Percentiles rank a stretch among this genome's conserved stretches.
These are phyloP conservation scores for Coffea eugenioides DNA, from an alignment of 257 asterid species.

Conservation along the genomic window DNA sequence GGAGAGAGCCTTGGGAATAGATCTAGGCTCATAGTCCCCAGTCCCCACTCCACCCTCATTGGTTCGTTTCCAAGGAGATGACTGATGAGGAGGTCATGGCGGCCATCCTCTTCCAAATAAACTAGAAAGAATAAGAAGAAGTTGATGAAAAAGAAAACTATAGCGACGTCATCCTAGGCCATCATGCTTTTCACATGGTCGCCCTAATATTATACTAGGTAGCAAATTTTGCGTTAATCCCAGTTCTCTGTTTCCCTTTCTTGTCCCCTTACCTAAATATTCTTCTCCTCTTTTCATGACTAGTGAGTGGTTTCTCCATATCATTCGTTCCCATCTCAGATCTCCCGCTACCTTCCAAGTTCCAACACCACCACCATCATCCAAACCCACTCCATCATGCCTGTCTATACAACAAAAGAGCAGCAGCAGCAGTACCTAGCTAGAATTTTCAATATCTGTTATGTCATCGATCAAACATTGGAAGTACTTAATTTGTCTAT, in stretches of 20 bases:
- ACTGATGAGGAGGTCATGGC: conserved; percentile 3
- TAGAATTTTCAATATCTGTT: background rate
- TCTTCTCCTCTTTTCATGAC: conserved; percentile 19
- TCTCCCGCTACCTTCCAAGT: conserved; percentile 35
- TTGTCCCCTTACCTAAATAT: conserved; percentile 29
- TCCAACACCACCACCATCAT: conserved; percentile 36
- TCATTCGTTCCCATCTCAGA: conserved; percentile 12
- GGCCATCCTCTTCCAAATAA: conserved; percentile 19
- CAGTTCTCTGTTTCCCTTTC: conserved; percentile 1
- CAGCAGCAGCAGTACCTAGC: background rate
- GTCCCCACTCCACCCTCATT: conserved; percentile 11
- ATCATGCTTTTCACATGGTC: conserved; percentile 58
- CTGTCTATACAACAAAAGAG: conserved; percentile 30
- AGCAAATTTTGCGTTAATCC: conserved; percentile 25
- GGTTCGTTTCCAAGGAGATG: background rate
- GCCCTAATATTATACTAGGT: conserved; percentile 15
- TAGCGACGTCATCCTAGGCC: conserved; percentile 35
- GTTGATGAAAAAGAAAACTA: background rate
- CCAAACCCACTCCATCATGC: conserved; percentile 44
- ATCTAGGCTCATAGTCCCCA: background rate
- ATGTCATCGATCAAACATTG: conserved; percentile 4
- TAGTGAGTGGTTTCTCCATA: conserved; percentile 17
- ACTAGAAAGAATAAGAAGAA: background rate
- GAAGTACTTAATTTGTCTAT: background rate
- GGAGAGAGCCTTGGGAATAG: background rate